Base-by-base conservation (phyloP, 2,329 filamentous ascomycete genomes). In the Colletotrichum sp. region DNA sequence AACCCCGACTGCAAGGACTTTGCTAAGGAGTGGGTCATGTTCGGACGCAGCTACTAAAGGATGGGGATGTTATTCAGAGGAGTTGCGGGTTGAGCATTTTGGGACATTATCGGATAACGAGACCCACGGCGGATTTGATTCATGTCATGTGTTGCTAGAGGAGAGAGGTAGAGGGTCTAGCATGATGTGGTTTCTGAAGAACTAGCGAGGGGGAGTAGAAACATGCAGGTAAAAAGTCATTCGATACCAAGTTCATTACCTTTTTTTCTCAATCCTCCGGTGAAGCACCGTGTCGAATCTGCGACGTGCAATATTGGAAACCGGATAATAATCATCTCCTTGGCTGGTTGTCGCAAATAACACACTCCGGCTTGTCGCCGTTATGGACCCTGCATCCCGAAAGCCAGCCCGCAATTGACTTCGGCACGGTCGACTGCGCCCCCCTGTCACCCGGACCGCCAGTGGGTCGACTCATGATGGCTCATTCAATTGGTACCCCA, bases 11-110 rank as follows among this genome's bases (percentile, higher is more conserved):
- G 96, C 87, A 88, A 89, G 77, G 89, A 89, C 78, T 87, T 92
- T 67, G 96, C 96, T 22, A 92, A 96, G 89, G 91, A 93, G 82
- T 99, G 95, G 94, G 95, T 95, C 85, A 94, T 98, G 93, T 99
- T 98, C 86, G 96, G 96, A 81, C 90, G 94, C 87, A 94, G 90
- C 83, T 92, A 92, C 83, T 92, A 89, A 79, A 66, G 26, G 30
- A 36, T 12, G 48, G 26, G 24, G 30, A 79, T 70, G 66, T 24
- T 28, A 75, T 71, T 66, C 60, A 57, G 65, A 65, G 74, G 70
- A 74, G 70, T 76, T 76, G 73, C 34, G 71, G 71, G 28, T 69
- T 76, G 28, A 65, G 70, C 64, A 74, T 76, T 76, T 65, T 69
- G 71, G 70, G 70, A 73, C 65, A 59, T 32, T 64, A 52, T 71